phyloP scores from a whole-genome alignment of 768 basidiomycete species.

The Chalciporus piperatus region DNA sequence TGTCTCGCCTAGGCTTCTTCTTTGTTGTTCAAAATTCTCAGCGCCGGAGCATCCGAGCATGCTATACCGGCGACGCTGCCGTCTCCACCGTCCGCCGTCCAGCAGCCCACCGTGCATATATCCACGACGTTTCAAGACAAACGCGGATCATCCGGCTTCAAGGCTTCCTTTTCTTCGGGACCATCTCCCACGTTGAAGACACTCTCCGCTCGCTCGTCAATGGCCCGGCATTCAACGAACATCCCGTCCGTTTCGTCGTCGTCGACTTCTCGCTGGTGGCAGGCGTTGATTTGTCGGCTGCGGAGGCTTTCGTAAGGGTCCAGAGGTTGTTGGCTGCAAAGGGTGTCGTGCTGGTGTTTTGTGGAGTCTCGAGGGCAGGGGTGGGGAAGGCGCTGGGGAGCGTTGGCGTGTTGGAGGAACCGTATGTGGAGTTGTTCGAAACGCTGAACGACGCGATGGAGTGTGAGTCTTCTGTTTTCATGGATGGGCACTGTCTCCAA shows the following conservation, averaged over 20 bases:
- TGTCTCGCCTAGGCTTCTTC: constrained; percentile 62
- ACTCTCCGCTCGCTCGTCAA: constrained; percentile 76
- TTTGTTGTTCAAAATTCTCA: constrained; percentile 97
- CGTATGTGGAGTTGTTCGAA: constrained; percentile 77
- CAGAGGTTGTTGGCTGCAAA: constrained; percentile 76
- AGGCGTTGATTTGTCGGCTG: constrained; percentile 92
- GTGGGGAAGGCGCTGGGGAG: constrained; percentile 72
- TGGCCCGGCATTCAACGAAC: constrained; percentile 62
- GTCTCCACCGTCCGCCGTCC: constrained; percentile 92
- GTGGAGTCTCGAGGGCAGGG: constrained; percentile 66
- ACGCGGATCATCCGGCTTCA: constrained; percentile 87
- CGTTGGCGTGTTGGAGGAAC: constrained; percentile 76
- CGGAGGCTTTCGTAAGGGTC: constrained; percentile 91
- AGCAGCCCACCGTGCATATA: constrained; percentile 80
- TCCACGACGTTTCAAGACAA: constrained; percentile 90
- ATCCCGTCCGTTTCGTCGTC: constrained; percentile 86
- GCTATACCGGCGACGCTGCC: constrained; percentile 79
- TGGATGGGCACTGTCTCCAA: background rate
- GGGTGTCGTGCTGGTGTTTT: constrained; percentile 84
- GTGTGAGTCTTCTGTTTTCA: constrained; percentile 49
- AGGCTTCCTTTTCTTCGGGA: constrained; percentile 93
- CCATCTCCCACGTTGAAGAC: constrained; percentile 87
- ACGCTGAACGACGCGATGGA: constrained; percentile 90
- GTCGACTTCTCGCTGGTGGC: constrained; percentile 83
- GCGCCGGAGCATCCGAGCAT: constrained; percentile 75